Conservation (phyloP, 371 early-diverging fungal species). For the Mortierella sp. region DNA sequence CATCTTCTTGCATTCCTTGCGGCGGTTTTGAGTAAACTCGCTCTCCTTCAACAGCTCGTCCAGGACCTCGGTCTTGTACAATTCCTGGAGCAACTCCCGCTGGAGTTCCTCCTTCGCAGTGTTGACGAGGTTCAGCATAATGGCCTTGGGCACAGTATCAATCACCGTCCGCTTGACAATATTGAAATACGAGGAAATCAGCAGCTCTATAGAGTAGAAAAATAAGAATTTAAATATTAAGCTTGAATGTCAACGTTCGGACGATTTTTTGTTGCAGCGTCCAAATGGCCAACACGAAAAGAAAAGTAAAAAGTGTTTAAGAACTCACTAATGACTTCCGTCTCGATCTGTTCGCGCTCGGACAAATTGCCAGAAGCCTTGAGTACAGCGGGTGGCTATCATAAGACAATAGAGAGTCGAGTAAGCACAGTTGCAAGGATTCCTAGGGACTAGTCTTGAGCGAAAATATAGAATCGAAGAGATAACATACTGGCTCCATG, state of each 20-base stretch:
- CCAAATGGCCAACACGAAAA: too few relatives aligned
- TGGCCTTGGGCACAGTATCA: constrained; percentile 99
- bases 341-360: constrained; percentile 97
- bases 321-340: constrained; percentile 94
- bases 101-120: constrained; percentile 95
- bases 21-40: constrained; percentile 88
- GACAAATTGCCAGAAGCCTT: constrained; percentile 95
- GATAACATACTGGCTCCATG: constrained; percentile 80
- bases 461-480: constrained; percentile 2
- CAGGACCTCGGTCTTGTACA: constrained; percentile 94
- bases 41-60: constrained; percentile 96
- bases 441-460: not conserved
- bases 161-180: constrained; percentile 98
- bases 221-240: not conserved
- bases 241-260: too few relatives aligned
- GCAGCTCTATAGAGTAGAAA: constrained; percentile 70
- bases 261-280: too few relatives aligned
- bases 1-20: constrained; percentile 98
- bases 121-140: constrained; percentile 97
- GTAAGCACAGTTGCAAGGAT: not conserved
- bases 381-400: constrained; percentile 91
- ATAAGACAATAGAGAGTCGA: not conserved
- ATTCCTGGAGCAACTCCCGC: constrained; percentile 92
- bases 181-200: constrained; percentile 96
- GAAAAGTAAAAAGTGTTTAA: constrained; percentile 5